Evolutionary conservation across 176 grass and related monocot genomes (phyloP).

Genomic region (Carex pumila): DNA sequence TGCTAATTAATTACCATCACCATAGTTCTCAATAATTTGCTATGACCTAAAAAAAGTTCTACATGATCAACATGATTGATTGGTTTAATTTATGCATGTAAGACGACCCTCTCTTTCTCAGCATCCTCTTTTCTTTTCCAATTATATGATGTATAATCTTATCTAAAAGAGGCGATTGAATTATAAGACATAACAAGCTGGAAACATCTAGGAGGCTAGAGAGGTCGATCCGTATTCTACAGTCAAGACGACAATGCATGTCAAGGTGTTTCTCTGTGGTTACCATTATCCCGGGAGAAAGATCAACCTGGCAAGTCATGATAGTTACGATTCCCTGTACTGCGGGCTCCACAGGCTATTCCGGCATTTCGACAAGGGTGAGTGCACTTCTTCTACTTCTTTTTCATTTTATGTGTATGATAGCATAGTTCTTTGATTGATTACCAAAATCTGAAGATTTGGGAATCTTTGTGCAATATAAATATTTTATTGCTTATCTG

Average conservation of each 20-base stretch:
- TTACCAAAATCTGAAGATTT: not conserved
- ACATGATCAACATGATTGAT: not conserved
- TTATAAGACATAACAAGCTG: not conserved
- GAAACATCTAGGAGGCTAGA: not conserved
- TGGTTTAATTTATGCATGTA: not conserved
- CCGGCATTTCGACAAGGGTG: slow-evolving; percentile 20
- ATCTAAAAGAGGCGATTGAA: not conserved
- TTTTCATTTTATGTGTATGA: not conserved
- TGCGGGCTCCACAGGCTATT: slow-evolving; percentile 20
- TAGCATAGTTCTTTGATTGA: not conserved
- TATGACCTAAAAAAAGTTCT: not conserved
- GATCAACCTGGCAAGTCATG: slow-evolving; percentile 13
- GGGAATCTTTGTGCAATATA: not conserved
- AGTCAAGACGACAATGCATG: not conserved
- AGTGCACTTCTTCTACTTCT: not conserved
- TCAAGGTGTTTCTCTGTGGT: slow-evolving; percentile 20
- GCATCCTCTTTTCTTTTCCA: not conserved
- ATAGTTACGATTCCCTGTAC: slow-evolving; percentile 13
- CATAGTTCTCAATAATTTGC: too few relatives aligned
- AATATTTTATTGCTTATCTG: not conserved
- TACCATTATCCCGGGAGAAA: not conserved
- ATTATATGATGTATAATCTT: not conserved
- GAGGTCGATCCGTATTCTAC: not conserved
- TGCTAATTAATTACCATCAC: not conserved
- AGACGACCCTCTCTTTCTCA: not conserved